Conservation (phyloP, 2,329 filamentous ascomycete species). For the Curvularia spicifera region DNA sequence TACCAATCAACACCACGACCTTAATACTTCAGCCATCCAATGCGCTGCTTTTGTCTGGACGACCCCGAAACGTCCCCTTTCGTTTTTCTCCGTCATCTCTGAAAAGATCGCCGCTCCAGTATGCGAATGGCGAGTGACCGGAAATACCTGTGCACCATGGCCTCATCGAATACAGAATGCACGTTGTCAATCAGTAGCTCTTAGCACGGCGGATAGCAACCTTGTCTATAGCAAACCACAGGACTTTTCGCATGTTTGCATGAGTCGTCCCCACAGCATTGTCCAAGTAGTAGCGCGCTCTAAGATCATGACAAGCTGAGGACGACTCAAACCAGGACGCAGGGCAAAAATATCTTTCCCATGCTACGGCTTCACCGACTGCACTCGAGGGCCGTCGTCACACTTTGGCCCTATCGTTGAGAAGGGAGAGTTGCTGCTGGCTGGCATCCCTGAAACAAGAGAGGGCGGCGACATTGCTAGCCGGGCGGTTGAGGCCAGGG, state of each 20-base stretch:
- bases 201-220: not conserved
- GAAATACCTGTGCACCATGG: conserved; percentile 8
- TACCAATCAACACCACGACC: not conserved
- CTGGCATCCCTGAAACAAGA: conserved; percentile 32
- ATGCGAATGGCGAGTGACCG: conserved; percentile 7
- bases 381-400: conserved; percentile 16
- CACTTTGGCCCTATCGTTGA: conserved; percentile 21
- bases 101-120: not conserved
- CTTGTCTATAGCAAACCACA: conserved; percentile 1
- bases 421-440: conserved; percentile 18
- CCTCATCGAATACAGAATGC: conserved; percentile 5
- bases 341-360: not conserved
- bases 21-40: not conserved
- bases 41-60: not conserved
- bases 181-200: not conserved
- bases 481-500: conserved; percentile 35
- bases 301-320: not conserved
- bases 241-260: not conserved
- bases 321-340: conserved; percentile 1
- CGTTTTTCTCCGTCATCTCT: not conserved
- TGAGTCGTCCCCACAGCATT: conserved; percentile 3
- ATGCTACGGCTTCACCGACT: conserved; percentile 18
- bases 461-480: conserved; percentile 33
- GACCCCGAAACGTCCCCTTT: not conserved
- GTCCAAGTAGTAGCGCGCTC: not conserved